Base-by-base conservation (phyloP, 2,329 filamentous ascomycete genomes). In the Aspergillus awamori region DNA sequence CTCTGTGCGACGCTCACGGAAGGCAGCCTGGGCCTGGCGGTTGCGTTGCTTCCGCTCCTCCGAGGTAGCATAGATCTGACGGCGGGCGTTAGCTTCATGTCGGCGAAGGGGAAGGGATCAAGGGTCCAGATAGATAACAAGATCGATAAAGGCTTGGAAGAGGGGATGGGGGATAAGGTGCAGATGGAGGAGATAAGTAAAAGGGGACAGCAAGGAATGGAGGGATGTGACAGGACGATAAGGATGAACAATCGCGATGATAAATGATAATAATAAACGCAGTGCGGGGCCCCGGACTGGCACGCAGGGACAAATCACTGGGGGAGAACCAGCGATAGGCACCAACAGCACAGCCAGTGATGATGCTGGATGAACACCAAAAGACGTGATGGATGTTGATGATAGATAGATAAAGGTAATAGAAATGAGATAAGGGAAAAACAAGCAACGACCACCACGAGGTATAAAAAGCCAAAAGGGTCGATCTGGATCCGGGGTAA, bases 1-100 rank as follows among this genome's bases (percentile, higher is more conserved):
- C 82, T 99, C 95, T 58, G 94, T 98, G 61, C 95, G 89, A 67
- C 95, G 90, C 80, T 99, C 95, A 69, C 95, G 89, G 74, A 99
- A 99, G 60, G 95, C 95, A 58, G 95, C 95, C 80, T 99, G 95
- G 52, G 95, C 95, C 81, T 98, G 95, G 70, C 95, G 85, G 76
- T 99, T 99, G 67, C 95, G 88, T 80, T 98, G 95, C 82, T 99
- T 98, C 73, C 95, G 89, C 80, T 99, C 95, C 79, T 99, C 95
- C 10, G 95, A 98, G 38, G 95, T 99, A 58, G 95, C 95, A 84
- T 99, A 99, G 66, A 97, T 97, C 94, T 97, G 53, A 56, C 28
- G 67, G 51, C 17, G 51, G 20, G 51, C 30, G 63, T 70, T 58
- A 71, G 63, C 54, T 36, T 53, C 54, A 60, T 39, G 41, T 33